A percentile compares a stretch with the other conserved stretches of the same genome.
These are phyloP conservation scores for Penicillium corylophilum DNA, from an alignment of 2,329 filamentous ascomycete genomes.

Conservation along the genomic window DNA sequence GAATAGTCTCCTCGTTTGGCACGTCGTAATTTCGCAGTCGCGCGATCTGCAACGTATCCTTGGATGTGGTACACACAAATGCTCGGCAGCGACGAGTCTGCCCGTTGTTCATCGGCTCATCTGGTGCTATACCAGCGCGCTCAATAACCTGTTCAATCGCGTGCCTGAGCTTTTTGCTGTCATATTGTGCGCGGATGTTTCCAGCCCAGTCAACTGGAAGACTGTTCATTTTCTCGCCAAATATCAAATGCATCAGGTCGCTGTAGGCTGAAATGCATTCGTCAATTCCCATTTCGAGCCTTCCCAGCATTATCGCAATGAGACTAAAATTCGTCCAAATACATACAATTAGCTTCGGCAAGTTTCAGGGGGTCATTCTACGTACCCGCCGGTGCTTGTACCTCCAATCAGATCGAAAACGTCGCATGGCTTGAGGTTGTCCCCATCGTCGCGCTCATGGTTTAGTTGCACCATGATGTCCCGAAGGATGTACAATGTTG, in stretches of 20 bases:
- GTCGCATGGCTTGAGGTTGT: conserved; percentile 21
- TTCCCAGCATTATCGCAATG: conserved; percentile 41
- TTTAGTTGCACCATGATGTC: conserved; percentile 36
- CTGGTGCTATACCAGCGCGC: conserved; percentile 1
- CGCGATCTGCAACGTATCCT: conserved; percentile 11
- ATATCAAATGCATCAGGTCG: conserved; percentile 25
- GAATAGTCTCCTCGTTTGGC: not conserved
- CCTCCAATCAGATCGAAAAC: conserved; percentile 23
- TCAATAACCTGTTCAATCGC: conserved; percentile 16
- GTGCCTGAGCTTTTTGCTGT: conserved; percentile 4
- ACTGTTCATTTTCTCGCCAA: conserved; percentile 18
- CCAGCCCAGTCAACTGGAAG: conserved; percentile 11
- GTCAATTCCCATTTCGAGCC: conserved; percentile 35
- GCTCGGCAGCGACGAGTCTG: not conserved
- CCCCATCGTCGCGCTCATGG: conserved; percentile 8
- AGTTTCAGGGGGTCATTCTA: not conserved
- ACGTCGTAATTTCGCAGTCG: conserved; percentile 15
- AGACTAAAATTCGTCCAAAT: conserved; percentile 20
- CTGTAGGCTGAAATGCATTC: conserved; percentile 35
- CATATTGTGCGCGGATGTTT: conserved; percentile 12
- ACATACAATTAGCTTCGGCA: not conserved
- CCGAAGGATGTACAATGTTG: conserved; percentile 37
- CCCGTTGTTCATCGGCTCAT: conserved; percentile 11
- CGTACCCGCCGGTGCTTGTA: conserved; percentile 29
- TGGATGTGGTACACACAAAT: conserved; percentile 18